phyloP scores from a whole-genome alignment of 176 grass and related monocot species.

The Aegilops speltoides region DNA sequence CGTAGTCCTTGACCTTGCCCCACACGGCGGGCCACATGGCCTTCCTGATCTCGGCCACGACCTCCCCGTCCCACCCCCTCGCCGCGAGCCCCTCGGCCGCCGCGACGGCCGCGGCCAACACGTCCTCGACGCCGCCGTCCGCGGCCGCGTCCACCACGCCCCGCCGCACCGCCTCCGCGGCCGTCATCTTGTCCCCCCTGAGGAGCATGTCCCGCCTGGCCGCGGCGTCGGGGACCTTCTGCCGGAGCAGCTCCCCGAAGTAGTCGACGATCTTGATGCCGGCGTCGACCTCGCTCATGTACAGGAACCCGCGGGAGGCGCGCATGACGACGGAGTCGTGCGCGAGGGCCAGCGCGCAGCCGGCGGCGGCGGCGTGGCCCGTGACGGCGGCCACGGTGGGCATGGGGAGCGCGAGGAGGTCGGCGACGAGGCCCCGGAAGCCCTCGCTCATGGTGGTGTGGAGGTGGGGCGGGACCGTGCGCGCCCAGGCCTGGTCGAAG shows the following conservation, averaged over 20 bases:
- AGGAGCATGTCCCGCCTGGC: slow-evolving; percentile 53
- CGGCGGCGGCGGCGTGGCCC: slow-evolving; percentile 57
- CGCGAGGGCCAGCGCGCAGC: slow-evolving; percentile 50
- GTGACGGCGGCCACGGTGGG: slow-evolving; percentile 66
- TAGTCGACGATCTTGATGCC: slow-evolving; percentile 56
- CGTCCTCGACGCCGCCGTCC: slow-evolving; percentile 32
- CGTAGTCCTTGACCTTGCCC: slow-evolving; percentile 19
- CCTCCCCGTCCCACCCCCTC: slow-evolving; percentile 42
- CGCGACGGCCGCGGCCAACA: slow-evolving; percentile 38
- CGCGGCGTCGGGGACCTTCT: slow-evolving; percentile 68
- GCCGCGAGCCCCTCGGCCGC: slow-evolving; percentile 41
- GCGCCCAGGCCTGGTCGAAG: slow-evolving; percentile 59
- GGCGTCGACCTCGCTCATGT: slow-evolving; percentile 83
- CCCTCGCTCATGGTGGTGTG: slow-evolving; percentile 17
- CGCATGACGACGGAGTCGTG: slow-evolving; percentile 83
- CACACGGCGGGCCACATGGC: slow-evolving; percentile 32
- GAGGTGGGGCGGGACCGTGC: slow-evolving; percentile 15
- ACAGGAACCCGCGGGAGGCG: slow-evolving; percentile 61
- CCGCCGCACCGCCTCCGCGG: slow-evolving; percentile 37
- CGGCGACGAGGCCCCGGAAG: slow-evolving; percentile 42
- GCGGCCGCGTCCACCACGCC: slow-evolving; percentile 58
- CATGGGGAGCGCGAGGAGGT: slow-evolving; percentile 67
- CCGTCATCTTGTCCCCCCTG: slow-evolving; percentile 45
- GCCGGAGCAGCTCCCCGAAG: slow-evolving; percentile 53
- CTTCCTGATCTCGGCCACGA: slow-evolving; percentile 41